Conservation (phyloP, 2,329 filamentous ascomycete genomes). For the Alternaria incomplexa region DNA sequence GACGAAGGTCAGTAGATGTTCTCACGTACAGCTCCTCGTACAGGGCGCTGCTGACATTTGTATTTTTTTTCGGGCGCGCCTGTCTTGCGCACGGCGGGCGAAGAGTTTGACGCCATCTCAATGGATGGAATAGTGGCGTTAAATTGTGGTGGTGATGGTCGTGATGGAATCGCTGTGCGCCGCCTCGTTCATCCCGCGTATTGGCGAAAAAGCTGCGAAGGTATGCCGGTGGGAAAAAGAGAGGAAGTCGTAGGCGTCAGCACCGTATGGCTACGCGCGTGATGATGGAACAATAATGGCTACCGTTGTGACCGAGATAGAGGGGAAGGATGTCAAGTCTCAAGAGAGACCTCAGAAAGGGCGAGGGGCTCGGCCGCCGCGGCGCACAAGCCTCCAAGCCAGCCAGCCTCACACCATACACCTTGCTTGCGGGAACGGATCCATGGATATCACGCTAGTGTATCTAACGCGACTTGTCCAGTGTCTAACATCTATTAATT, state of each 20-base stretch:
- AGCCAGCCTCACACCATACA: conserved; percentile 6
- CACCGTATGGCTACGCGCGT: conserved; percentile 19
- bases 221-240: conserved; percentile 23
- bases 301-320: conserved; percentile 32
- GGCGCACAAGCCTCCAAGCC: conserved; percentile 9
- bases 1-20: not conserved
- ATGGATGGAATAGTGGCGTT: conserved; percentile 47
- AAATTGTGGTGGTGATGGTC: conserved; percentile 40
- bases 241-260: conserved; percentile 8
- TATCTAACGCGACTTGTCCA: conserved; percentile 10
- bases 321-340: conserved; percentile 17
- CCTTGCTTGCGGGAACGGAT: conserved; percentile 15
- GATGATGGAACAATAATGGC: conserved; percentile 36
- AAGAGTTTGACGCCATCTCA: conserved; percentile 70
- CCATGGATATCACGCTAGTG: conserved; percentile 4
- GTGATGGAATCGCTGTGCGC: conserved; percentile 31
- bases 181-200: conserved; percentile 39
- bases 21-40: not conserved
- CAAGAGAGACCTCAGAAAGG: conserved; percentile 22
- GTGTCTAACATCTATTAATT: conserved; percentile 6
- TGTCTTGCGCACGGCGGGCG: conserved; percentile 74
- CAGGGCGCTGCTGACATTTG: conserved; percentile 67
- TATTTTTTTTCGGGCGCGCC: conserved; percentile 92
- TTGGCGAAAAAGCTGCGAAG: conserved; percentile 30
- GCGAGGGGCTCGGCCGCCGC: conserved; percentile 18